Evolutionary conservation across 345 rosid genomes (phyloP), one percentile per base, ranked within the genome.

Genomic region (Turnera subulata): DNA sequence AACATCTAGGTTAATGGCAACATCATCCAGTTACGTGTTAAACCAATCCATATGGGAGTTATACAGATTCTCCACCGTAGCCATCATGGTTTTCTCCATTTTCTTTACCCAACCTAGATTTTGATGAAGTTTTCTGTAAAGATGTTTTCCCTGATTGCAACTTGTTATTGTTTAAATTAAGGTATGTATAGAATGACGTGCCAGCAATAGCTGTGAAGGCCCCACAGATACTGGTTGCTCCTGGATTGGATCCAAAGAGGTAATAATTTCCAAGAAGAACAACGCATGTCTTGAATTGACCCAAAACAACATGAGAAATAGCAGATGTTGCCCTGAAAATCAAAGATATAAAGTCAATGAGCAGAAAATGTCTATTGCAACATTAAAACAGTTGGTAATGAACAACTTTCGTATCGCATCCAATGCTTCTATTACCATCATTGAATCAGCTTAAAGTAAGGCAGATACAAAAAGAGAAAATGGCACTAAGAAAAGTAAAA

Each of bases 271-370:
- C 89, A 0, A 85, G 80, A 55, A 85, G 85, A 53, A 85, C 56
- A 58, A 83, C 74, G 24, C 93, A 85, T 1, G 93, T 85, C 73
- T 85, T 85, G 77, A 85, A 85, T 65, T 85, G 93, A 62, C 93
- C 93, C 1, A 81, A 85, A 60, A 85, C 89, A 1, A 85, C 89
- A 15, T 83, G 93, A 17, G 93, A 77, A 35, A 76, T 68, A 16
- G 93, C 85, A 21, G 93, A 85, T 7, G 93, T 85, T n/a, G 87
- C 87, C 60, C 89, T 85, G 83, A 17, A 54, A 66, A 8, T 15
- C 45, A 42, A 42, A 0, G n/a, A 13, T 42, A 42, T 9, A 10
- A 42, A 11, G 7, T 42, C 15, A 13, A 42, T 42, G n/a, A 42
- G 45, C 45, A 42, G 5, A 42, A 13, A 13, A 7, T 0, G 16